Conservation (phyloP, 306 rosid species). For the Geum urbanum region DNA sequence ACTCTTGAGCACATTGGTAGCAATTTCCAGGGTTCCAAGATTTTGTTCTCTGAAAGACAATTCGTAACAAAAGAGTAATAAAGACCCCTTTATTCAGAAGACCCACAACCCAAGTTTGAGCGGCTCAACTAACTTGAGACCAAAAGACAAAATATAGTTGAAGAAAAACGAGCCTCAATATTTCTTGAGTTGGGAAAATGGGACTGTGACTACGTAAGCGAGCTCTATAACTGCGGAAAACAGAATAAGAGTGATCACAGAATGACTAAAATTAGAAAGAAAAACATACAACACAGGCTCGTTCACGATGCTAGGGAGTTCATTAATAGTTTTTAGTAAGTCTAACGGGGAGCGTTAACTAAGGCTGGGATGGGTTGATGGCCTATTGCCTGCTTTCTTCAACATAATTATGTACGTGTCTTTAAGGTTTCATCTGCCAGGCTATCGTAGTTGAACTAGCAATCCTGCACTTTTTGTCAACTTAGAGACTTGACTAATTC, state of each 20-base stretch:
- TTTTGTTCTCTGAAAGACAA: not conserved
- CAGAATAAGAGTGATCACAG: not conserved
- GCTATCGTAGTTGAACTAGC: not conserved
- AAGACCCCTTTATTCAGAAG: not conserved
- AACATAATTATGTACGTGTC: not conserved
- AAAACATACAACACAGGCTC: not conserved
- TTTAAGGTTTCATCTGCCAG: not conserved
- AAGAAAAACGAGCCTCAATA: not conserved
- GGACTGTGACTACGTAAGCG: not conserved
- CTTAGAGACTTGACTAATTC: not conserved
- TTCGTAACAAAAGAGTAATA: too few species aligned
- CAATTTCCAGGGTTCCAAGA: not conserved
- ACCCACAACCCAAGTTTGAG: not conserved
- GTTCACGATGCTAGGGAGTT: not conserved
- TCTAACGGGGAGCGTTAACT: not conserved
- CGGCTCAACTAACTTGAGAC: not conserved
- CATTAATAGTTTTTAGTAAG: not conserved
- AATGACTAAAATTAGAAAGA: not conserved
- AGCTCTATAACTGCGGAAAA: not conserved
- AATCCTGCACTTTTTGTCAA: not conserved
- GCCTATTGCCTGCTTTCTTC: not conserved
- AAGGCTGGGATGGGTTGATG: not conserved
- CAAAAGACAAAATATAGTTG: not conserved
- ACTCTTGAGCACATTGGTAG: not conserved
- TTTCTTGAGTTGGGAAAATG: not conserved